phyloP scores from a whole-genome alignment of 441 rosid genomes.

The Bruguiera hainesii region DNA sequence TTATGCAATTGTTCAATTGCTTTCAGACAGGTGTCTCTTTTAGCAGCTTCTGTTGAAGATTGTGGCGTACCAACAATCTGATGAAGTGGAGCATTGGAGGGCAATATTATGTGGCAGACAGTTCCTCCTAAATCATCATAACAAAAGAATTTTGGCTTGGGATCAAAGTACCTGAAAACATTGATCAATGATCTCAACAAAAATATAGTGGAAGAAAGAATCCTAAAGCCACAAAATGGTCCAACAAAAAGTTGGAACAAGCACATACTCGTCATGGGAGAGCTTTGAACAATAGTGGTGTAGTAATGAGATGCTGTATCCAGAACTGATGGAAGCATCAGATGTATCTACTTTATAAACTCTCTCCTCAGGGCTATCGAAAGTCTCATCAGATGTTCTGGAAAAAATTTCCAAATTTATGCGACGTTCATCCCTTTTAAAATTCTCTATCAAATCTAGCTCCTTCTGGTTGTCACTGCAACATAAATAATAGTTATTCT shows the following conservation, averaged over 20 bases:
- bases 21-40: slow-evolving; percentile 79
- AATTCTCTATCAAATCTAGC: slow-evolving; percentile 62
- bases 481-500: slow-evolving; percentile 27
- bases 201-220: slow-evolving; percentile 3
- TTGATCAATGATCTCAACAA: slow-evolving; percentile 21
- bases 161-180: slow-evolving; percentile 72
- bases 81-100: slow-evolving; percentile 82
- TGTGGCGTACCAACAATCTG: slow-evolving; percentile 54
- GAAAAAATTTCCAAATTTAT: slow-evolving; percentile 74
- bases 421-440: slow-evolving; percentile 52
- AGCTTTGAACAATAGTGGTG: slow-evolving; percentile 86
- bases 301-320: slow-evolving; percentile 77
- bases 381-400: slow-evolving; percentile 61
- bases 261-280: slow-evolving; percentile 89
- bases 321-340: slow-evolving; percentile 82
- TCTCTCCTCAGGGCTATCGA: slow-evolving; percentile 49
- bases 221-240: slow-evolving; percentile 1
- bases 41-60: slow-evolving; percentile 75
- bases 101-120: slow-evolving; percentile 65
- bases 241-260: slow-evolving; percentile 22
- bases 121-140: slow-evolving; percentile 71
- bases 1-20: slow-evolving; percentile 84
- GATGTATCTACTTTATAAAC: slow-evolving; percentile 68
- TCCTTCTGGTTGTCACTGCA: slow-evolving; percentile 78
- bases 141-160: slow-evolving; percentile 75